phyloP scores from a whole-genome alignment of 169 alveolate genomes.

The Hepatocystis sp. region DNA sequence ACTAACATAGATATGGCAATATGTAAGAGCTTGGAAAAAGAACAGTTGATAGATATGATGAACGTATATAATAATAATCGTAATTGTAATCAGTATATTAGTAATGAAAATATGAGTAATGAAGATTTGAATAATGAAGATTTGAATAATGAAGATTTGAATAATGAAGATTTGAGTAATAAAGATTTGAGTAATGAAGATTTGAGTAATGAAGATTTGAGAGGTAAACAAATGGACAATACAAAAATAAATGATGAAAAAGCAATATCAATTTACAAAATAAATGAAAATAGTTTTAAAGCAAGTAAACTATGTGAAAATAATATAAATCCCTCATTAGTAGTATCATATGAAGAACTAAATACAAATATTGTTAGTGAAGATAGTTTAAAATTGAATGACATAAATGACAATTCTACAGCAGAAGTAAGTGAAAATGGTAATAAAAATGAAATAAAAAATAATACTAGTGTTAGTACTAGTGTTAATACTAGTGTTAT shows the following conservation, averaged over 20 bases:
- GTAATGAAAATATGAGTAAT: neutral
- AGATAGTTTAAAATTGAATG: too few species aligned
- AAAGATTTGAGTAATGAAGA: neutral
- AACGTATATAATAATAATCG: too few species aligned
- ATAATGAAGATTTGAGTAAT: neutral
- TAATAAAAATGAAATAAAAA: too few species aligned
- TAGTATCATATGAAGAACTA: too few species aligned
- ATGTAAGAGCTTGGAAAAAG: neutral
- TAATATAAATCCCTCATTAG: too few species aligned
- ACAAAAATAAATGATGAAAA: neutral
- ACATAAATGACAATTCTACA: neutral
- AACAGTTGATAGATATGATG: too few species aligned
- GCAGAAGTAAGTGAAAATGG: neutral
- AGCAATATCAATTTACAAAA: neutral
- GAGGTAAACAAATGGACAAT: neutral
- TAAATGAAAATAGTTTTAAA: slow-evolving; percentile 1
- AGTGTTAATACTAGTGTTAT: too few species aligned
- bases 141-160: neutral
- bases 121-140: neutral
- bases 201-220: too few species aligned
- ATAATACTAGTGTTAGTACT: too few species aligned
- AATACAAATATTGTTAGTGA: too few species aligned
- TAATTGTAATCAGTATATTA: too few species aligned
- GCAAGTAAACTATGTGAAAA: too few species aligned
- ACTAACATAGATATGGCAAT: neutral